These are phyloP conservation scores for Coniochaeta pulveracea DNA, from an alignment of 2,329 filamentous ascomycete genomes.

Conservation along the genomic window DNA sequence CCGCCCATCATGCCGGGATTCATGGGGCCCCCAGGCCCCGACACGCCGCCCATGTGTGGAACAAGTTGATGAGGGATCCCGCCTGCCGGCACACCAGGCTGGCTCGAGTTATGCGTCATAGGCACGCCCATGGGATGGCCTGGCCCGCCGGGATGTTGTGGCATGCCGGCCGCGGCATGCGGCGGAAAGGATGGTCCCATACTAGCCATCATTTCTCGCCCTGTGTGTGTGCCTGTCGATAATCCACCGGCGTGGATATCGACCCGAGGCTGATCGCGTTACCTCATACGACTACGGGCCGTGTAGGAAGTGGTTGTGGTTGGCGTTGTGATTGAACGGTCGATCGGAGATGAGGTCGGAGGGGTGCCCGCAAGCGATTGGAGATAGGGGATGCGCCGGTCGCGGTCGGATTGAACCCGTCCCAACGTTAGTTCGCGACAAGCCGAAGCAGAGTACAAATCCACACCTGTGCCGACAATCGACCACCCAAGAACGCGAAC, in stretches of 20 bases:
- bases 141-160: conserved; percentile 55
- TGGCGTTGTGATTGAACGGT: too few species aligned
- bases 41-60: conserved; percentile 57
- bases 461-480: too few species aligned
- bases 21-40: conserved; percentile 60
- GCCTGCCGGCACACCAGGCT: conserved; percentile 54
- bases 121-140: conserved; percentile 49
- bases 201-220: conserved; percentile 61
- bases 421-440: too few species aligned
- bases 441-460: too few species aligned
- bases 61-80: conserved; percentile 56
- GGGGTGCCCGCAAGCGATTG: too few species aligned
- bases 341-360: too few species aligned
- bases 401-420: too few species aligned
- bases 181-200: conserved; percentile 53
- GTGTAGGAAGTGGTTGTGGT: too few species aligned
- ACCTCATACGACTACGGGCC: conserved; percentile 31
- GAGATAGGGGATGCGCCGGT: too few species aligned
- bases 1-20: conserved; percentile 67
- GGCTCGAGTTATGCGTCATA: conserved; percentile 57
- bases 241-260: conserved; percentile 50
- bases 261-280: conserved; percentile 31
- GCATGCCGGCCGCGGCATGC: conserved; percentile 56
- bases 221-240: conserved; percentile 32
- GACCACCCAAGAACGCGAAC: too few species aligned